Percentiles rank a stretch among this genome's conserved stretches.
phyloP scores from a whole-genome alignment of 2,329 filamentous ascomycete species.

The Alternaria sp. region DNA sequence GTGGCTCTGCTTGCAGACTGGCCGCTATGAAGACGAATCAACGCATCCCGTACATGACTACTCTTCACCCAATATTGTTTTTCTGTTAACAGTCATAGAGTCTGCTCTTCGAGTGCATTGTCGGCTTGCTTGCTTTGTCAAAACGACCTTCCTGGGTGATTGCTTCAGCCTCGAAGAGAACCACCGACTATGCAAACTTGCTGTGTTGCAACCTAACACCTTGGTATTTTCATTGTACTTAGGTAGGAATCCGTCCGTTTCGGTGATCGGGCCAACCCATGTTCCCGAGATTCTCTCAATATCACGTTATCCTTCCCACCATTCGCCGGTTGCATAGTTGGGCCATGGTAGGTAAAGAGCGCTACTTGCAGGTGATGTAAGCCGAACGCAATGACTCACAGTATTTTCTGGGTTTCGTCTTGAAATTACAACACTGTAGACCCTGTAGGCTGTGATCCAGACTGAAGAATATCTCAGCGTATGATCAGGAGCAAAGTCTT shows the following conservation, averaged over 20 bases:
- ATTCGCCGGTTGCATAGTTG: background rate
- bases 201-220: background rate
- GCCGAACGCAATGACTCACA: background rate
- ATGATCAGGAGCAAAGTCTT: background rate
- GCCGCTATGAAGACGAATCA: background rate
- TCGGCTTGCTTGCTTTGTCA: background rate
- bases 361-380: background rate
- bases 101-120: background rate
- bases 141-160: background rate
- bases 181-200: background rate
- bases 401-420: background rate
- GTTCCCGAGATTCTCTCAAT: background rate
- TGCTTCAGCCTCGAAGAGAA: background rate
- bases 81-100: background rate
- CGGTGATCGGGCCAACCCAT: background rate
- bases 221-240: background rate
- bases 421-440: background rate
- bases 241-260: background rate
- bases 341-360: background rate
- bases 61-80: background rate
- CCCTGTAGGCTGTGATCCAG: background rate
- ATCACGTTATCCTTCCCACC: background rate
- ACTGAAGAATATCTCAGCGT: background rate
- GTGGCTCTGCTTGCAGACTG: slow-evolving; percentile 1
- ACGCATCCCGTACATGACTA: background rate